These are phyloP conservation scores for Ilex asprella DNA, from an alignment of 257 asterid species.

Conservation along the genomic window DNA sequence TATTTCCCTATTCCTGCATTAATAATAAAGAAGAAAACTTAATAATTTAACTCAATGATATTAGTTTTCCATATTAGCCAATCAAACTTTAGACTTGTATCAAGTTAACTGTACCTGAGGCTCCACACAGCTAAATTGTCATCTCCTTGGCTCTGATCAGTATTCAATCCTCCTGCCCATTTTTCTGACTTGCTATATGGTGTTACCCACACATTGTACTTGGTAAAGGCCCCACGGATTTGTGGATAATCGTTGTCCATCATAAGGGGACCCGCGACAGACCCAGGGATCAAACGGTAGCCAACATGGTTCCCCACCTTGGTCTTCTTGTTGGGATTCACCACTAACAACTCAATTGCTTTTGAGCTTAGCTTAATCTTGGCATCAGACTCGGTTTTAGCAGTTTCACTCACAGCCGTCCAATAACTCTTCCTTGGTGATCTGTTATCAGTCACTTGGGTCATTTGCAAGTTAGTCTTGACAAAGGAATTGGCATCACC, in stretches of 20 bases:
- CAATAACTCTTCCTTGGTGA: constrained; percentile 49
- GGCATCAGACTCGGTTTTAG: constrained; percentile 43
- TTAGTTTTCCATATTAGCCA: background rate
- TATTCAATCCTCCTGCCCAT: constrained; percentile 48
- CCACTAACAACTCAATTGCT: constrained; percentile 23
- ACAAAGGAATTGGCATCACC: constrained; percentile 47
- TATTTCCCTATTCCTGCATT: constrained; percentile 42
- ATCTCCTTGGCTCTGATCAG: constrained; percentile 52
- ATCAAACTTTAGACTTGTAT: background rate
- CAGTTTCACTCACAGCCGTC: constrained; percentile 25
- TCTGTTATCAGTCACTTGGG: background rate
- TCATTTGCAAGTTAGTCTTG: constrained; percentile 32
- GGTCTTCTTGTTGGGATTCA: constrained; percentile 46
- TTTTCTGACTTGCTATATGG: constrained; percentile 47
- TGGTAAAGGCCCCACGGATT: constrained; percentile 35
- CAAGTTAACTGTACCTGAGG: constrained; percentile 24
- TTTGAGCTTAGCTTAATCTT: constrained; percentile 26
- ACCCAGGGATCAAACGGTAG: constrained; percentile 38
- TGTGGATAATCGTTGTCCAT: constrained; percentile 35
- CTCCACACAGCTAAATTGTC: constrained; percentile 39
- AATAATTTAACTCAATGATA: too few relatives aligned
- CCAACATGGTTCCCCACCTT: constrained; percentile 43
- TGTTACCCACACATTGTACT: constrained; percentile 50
- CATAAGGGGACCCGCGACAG: constrained; percentile 24
- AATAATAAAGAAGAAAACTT: background rate